Conservation (phyloP, 2,329 filamentous ascomycete genomes). For the Fusarium setosum region DNA sequence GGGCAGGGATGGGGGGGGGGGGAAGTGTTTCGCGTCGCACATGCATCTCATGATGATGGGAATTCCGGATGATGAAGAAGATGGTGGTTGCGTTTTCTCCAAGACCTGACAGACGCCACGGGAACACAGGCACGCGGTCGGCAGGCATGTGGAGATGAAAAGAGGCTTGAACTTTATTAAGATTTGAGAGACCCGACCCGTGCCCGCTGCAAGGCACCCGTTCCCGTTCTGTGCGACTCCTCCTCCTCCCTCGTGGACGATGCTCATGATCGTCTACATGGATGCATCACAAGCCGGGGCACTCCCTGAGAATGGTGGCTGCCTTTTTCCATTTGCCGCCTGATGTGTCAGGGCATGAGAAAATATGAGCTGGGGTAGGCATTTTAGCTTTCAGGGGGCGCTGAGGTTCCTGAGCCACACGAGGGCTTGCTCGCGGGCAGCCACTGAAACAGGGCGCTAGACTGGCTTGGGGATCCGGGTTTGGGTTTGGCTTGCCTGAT, state of each 20-base stretch:
- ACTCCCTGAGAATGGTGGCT: constrained; percentile 9
- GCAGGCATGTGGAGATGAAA: constrained; percentile 5
- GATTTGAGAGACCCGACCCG: background rate
- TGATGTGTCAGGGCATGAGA: background rate
- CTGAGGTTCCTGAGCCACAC: constrained; percentile 29
- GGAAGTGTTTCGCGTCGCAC: too few relatives aligned
- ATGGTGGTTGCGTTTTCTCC: too few relatives aligned
- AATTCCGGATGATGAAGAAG: background rate
- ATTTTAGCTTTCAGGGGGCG: background rate
- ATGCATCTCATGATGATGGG: background rate
- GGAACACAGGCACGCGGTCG: too few relatives aligned
- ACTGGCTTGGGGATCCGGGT: constrained; percentile 8
- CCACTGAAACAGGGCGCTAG: constrained; percentile 40
- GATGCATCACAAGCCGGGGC: background rate
- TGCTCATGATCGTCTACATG: constrained; percentile 6
- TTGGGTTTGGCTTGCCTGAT: constrained; percentile 14
- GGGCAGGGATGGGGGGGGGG: too few relatives aligned
- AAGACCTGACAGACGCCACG: constrained; percentile 5
- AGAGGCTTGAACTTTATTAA: constrained; percentile 8
- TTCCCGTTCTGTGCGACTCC: background rate
- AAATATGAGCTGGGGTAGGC: too few relatives aligned
- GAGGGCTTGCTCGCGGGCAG: constrained; percentile 18
- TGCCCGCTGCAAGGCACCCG: background rate
- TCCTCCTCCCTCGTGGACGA: background rate
- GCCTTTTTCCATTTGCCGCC: constrained; percentile 5